phyloP scores from a whole-genome alignment of 345 rosid species.

The Turnera subulata region DNA sequence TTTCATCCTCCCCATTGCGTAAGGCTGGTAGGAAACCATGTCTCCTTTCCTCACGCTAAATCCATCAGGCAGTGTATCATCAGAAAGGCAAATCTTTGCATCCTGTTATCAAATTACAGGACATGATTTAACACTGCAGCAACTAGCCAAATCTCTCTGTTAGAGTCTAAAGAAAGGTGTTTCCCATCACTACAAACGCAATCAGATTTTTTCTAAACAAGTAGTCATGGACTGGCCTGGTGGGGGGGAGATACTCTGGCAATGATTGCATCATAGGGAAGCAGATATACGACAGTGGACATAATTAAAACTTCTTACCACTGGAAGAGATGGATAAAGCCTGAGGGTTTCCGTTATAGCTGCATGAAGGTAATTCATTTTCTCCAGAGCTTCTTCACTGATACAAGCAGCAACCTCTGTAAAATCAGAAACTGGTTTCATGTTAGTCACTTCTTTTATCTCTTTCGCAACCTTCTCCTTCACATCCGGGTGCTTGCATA shows the following conservation, averaged over 20 bases:
- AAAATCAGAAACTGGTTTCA: conserved; percentile 10
- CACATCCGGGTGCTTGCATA: conserved; percentile 42
- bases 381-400: conserved; percentile 39
- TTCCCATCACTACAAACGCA: background rate
- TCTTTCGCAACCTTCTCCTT: conserved; percentile 48
- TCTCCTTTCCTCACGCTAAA: conserved; percentile 49
- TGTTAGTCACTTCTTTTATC: conserved; percentile 22
- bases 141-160: no score
- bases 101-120: no score
- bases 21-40: conserved; percentile 45
- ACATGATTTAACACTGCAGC: no score
- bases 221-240: no score
- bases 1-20: conserved; percentile 70
- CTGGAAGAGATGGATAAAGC: conserved; percentile 54
- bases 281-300: background rate
- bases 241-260: no score
- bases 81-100: conserved; percentile 47
- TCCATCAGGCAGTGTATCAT: conserved; percentile 62
- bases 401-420: conserved; percentile 29
- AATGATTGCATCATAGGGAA: no score
- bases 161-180: no score
- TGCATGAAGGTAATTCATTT: conserved; percentile 57
- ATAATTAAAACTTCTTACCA: conserved; percentile 49
- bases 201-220: no score
- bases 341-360: conserved; percentile 56